Base-by-base conservation (phyloP, 1,284 basidiomycete species). In the Sporisorium exsertum region DNA sequence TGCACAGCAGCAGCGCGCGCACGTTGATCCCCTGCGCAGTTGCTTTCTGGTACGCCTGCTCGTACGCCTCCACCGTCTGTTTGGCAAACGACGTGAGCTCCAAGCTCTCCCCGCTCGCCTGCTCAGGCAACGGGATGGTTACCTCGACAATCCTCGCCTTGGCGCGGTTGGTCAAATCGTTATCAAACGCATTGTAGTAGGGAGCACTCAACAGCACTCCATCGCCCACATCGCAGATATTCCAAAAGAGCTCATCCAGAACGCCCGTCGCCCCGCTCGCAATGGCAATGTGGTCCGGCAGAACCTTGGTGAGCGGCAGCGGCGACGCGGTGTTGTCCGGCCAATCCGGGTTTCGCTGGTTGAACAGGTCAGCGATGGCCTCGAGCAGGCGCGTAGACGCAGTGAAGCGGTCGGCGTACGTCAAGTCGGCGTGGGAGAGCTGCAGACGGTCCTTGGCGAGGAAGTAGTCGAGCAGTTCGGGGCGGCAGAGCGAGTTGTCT, bases 171-270 rank as follows among this genome's bases (percentile, higher is more conserved):
- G 69, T 77, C 27, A 80, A 35, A 58, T 81, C 80, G 32, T 77
- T 64, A 24, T 78, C 75, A 47, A 81, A 81, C 1, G 71, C 78
- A 50, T 81, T 81, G 54, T 78, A 74, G 46, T 81, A 79, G 2
- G 81, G 81, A 13, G 63, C 26, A 24, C 63, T 71, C n/a, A 82
- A 45, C 42, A 82, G 53, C 6, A 82, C 69, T 13, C 79, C 79
- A 35, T 82, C 79, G 5, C 73, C 75, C 6, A 54, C 46, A 40
- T 80, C 60, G 55, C 74, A 78, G 16, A 82, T 29, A 22, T 64
- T 62, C 70, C 65, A 81, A 45, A 80, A 80, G 33, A 81, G 64
- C 27, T 68, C 57, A 50, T 80, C 77, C 22, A 82, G 20, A 32
- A 81, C 69, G 5, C 74, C 77, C 5, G 79, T 75, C 5, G 81